A percentile compares a stretch with the other conserved stretches of the same genome.
These are phyloP conservation scores for Ophiostoma pallidulum DNA, from an alignment of 2,329 filamentous ascomycete genomes.

Conservation along the genomic window DNA sequence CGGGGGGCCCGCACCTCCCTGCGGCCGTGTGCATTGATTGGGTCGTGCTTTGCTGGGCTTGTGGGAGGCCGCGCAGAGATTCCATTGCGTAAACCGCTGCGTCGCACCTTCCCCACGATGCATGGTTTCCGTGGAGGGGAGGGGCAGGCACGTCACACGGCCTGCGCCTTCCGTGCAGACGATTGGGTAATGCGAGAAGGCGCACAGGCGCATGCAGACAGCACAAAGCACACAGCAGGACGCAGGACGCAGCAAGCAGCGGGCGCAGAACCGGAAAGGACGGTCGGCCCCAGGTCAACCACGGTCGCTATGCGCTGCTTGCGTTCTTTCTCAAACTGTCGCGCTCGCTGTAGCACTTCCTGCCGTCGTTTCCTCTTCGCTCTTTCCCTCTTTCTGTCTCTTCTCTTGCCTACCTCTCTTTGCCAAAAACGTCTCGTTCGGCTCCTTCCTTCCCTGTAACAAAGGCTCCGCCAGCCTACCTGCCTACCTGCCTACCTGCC, in stretches of 20 bases:
- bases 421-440: no score
- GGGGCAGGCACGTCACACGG: neutral
- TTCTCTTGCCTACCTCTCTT: neutral
- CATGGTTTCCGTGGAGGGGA: neutral
- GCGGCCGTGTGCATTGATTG: neutral
- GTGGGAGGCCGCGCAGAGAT: neutral
- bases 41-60: no score
- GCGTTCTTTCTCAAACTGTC: neutral
- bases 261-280: no score
- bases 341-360: no score
- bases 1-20: no score
- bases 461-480: no score
- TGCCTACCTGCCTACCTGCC: no score
- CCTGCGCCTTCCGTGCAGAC: constrained; percentile 1
- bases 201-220: constrained; percentile 6
- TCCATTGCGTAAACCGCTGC: constrained; percentile 1
- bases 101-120: constrained; percentile 9
- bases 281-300: neutral
- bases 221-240: no score
- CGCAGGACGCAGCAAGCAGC: no score
- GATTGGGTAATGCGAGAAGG: neutral
- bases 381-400: neutral
- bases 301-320: neutral
- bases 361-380: no score
- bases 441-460: no score